These are phyloP conservation scores for Chlorella ohadii DNA, from an alignment of 139 green algal species.

Conservation along the genomic window DNA sequence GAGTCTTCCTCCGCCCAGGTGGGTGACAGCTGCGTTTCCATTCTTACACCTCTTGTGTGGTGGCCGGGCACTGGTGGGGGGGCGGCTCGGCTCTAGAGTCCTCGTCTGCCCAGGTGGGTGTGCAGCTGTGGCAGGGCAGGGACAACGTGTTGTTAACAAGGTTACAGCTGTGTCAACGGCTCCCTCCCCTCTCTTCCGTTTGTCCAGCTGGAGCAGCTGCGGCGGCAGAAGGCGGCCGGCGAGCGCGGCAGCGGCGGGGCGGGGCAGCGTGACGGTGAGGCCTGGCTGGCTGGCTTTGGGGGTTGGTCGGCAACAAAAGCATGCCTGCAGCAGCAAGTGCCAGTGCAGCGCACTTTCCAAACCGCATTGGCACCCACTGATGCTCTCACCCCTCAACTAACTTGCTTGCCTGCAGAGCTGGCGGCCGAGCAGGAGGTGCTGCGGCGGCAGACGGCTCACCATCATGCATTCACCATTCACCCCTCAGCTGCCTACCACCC, in stretches of 20 bases:
- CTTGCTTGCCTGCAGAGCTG: slow-evolving; percentile 33
- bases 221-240: not conserved
- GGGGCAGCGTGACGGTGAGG: slow-evolving; percentile 4
- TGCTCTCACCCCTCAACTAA: not conserved
- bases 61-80: too few relatives aligned
- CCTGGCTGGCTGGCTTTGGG: too few relatives aligned
- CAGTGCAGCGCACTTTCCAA: too few relatives aligned
- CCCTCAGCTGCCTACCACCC: not conserved
- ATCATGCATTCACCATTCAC: too few relatives aligned
- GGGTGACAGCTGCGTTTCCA: not conserved
- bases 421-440: slow-evolving; percentile 37
- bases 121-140: too few relatives aligned
- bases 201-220: slow-evolving; percentile 7
- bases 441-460: slow-evolving; percentile 26
- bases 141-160: too few relatives aligned
- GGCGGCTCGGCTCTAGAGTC: too few relatives aligned
- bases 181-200: too few relatives aligned
- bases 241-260: not conserved
- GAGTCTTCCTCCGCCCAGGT: not conserved
- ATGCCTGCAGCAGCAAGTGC: not conserved
- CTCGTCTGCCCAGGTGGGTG: too few relatives aligned
- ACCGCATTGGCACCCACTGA: not conserved
- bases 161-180: too few relatives aligned
- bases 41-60: too few relatives aligned
- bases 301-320: not conserved